phyloP scores from a whole-genome alignment of 2,329 filamentous ascomycete genomes.

The Lasiodiplodia hormozganensis region DNA sequence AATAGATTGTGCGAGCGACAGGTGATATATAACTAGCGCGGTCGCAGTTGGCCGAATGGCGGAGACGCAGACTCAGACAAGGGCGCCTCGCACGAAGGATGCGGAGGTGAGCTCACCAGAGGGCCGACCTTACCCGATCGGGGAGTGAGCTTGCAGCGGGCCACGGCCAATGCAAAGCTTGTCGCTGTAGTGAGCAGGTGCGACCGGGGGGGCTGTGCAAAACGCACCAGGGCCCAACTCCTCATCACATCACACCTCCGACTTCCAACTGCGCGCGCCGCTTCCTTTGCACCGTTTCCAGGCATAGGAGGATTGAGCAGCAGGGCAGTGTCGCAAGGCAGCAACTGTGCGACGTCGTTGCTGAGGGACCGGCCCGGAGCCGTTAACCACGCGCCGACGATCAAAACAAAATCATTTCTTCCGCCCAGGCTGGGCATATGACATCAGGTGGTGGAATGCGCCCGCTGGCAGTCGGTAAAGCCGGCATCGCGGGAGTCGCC shows the following conservation, averaged over 20 bases:
- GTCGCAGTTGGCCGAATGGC: background rate
- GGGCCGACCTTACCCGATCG: background rate
- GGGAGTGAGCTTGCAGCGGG: constrained; percentile 10
- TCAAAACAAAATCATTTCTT: background rate
- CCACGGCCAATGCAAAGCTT: constrained; percentile 13
- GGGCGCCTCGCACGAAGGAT: constrained; percentile 20
- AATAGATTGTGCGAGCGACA: background rate
- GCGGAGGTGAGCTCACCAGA: constrained; percentile 22
- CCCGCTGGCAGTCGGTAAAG: background rate
- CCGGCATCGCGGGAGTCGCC: constrained; percentile 2
- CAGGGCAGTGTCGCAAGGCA: background rate
- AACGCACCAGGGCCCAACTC: background rate
- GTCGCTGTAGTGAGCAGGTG: background rate
- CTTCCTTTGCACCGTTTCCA: background rate
- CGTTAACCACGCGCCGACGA: background rate
- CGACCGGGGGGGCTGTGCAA: constrained; percentile 23
- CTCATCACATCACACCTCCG: background rate
- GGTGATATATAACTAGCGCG: constrained; percentile 20
- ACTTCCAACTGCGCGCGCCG: background rate
- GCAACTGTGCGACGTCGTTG: background rate
- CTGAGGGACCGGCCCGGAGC: background rate
- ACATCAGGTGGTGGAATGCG: constrained; percentile 4
- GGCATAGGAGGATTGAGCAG: background rate
- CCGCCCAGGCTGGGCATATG: constrained; percentile 5
- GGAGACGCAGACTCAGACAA: background rate